Evolutionary conservation across 1,284 basidiomycete genomes (phyloP).

Genomic region (Wolfiporia cocos): DNA sequence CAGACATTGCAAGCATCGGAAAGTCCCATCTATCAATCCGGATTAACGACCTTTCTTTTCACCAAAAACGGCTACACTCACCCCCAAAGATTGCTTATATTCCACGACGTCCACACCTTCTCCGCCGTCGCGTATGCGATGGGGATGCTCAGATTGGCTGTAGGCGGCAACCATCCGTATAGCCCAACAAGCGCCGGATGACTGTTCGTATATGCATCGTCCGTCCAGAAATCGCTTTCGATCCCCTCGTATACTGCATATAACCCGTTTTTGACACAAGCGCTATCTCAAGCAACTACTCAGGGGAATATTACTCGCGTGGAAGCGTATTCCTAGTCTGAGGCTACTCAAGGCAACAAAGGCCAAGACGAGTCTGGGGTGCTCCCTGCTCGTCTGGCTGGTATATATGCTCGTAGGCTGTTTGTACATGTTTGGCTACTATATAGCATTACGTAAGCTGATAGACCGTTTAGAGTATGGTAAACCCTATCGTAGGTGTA

Average conservation of each 20-base stretch:
- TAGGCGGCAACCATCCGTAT: slow-evolving; percentile 52
- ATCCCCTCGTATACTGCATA: slow-evolving; percentile 56
- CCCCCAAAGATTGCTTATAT: slow-evolving; percentile 51
- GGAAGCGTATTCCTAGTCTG: too few relatives aligned
- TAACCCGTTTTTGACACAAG: too few relatives aligned
- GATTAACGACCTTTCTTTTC: neutral
- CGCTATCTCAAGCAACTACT: too few relatives aligned
- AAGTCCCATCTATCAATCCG: slow-evolving; percentile 46
- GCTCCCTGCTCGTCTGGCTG: too few relatives aligned
- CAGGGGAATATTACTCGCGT: too few relatives aligned
- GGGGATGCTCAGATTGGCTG: slow-evolving; percentile 37
- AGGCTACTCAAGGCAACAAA: too few relatives aligned
- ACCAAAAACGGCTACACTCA: slow-evolving; percentile 19
- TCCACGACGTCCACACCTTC: slow-evolving; percentile 51
- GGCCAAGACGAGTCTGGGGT: too few relatives aligned
- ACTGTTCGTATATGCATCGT: slow-evolving; percentile 44
- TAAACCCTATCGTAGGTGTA: too few relatives aligned
- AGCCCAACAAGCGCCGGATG: slow-evolving; percentile 53
- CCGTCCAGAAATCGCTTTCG: slow-evolving; percentile 44
- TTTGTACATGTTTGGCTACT: too few relatives aligned
- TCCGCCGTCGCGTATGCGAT: slow-evolving; percentile 44
- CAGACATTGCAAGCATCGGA: slow-evolving; percentile 57
- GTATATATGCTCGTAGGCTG: too few relatives aligned
- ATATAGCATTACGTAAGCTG: too few relatives aligned
- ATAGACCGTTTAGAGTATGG: too few relatives aligned